Percentiles rank a stretch among this genome's conserved stretches.
Conservation (phyloP, 2,329 filamentous ascomycete genomes). For the Trichoderma polysporum region DNA sequence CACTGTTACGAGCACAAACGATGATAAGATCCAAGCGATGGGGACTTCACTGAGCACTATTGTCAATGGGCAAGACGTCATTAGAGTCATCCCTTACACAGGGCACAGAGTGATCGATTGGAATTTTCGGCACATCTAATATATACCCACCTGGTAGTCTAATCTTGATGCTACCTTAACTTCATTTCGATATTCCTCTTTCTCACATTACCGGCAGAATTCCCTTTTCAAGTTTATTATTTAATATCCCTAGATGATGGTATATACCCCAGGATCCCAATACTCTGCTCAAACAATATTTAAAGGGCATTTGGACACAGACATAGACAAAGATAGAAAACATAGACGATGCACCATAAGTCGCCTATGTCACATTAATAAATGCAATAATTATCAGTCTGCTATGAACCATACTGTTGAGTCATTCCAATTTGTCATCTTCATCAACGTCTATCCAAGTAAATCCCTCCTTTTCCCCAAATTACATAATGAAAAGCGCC, state of each 20-base stretch:
- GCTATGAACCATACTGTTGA: neutral
- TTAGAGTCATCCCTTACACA: no score
- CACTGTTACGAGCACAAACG: constrained; percentile 2
- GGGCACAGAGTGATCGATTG: no score
- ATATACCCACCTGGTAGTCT: no score
- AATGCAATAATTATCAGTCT: neutral
- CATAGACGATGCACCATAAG: no score
- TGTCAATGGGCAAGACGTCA: constrained; percentile 20
- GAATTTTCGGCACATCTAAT: no score
- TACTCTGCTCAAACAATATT: neutral
- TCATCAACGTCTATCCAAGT: neutral
- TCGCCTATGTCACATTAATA: neutral
- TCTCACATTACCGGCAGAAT: neutral
- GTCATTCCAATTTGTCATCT: neutral
- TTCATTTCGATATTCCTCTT: neutral
- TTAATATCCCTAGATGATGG: neutral
- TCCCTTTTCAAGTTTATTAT: neutral
- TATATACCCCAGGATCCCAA: rapidly evolving
- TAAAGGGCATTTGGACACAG: neutral
- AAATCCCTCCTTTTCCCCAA: neutral
- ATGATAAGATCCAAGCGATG: constrained; percentile 23
- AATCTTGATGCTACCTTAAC: no score
- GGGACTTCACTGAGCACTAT: constrained; percentile 22
- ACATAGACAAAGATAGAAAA: no score
- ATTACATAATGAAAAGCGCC: neutral